Percentiles rank a stretch among this genome's conserved stretches.
Evolutionary conservation across 257 asterid species (phyloP).

Genomic region (Penstemon newberryi): DNA sequence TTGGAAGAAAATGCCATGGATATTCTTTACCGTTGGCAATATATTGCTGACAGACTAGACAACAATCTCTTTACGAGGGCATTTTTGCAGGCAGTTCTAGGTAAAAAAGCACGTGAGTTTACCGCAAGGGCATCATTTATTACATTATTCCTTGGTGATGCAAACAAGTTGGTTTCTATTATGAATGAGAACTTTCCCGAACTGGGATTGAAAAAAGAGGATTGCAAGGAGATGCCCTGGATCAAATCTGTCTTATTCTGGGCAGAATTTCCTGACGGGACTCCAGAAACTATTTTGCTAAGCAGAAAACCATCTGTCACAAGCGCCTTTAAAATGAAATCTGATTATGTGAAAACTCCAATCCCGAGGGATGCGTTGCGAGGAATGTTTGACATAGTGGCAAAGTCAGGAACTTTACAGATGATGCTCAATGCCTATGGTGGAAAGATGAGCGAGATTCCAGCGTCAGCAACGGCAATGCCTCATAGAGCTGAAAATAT

Average conservation of each 20-base stretch:
- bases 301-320: not conserved
- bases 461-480: constrained; percentile 19
- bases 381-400: constrained; percentile 10
- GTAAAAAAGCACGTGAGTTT: no score
- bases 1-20: no score
- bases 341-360: constrained; percentile 20
- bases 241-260: constrained; percentile 23
- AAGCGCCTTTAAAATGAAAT: constrained; percentile 25
- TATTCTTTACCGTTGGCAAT: no score
- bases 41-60: no score
- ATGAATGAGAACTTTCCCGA: not conserved
- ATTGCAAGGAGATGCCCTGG: constrained; percentile 28
- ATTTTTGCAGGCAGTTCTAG: no score
- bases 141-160: not conserved
- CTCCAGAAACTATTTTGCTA: constrained; percentile 10
- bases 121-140: not conserved
- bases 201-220: not conserved
- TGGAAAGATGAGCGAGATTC: constrained; percentile 30
- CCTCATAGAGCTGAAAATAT: constrained; percentile 32
- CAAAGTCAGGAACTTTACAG: constrained; percentile 19
- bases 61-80: no score
- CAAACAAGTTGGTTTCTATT: not conserved
- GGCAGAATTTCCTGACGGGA: constrained; percentile 20
- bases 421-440: constrained; percentile 31
- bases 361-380: constrained; percentile 13